These are phyloP conservation scores for Mycena vitilis DNA, from an alignment of 768 basidiomycete species.

Conservation along the genomic window DNA sequence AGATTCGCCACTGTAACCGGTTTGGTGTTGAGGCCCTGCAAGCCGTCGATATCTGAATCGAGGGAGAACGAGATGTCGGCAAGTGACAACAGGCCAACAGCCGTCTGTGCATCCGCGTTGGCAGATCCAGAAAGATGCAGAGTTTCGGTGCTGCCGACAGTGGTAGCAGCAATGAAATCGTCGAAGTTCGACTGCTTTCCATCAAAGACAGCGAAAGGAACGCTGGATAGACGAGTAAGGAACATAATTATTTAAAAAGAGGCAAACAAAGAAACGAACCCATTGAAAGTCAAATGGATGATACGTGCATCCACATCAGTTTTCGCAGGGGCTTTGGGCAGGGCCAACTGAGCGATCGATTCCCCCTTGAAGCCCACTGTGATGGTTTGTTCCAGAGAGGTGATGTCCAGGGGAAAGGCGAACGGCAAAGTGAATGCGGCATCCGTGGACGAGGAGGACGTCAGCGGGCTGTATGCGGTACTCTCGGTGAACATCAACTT, in stretches of 20 bases:
- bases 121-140: constrained; percentile 66
- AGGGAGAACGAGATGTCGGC: constrained; percentile 70
- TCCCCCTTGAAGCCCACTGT: constrained; percentile 62
- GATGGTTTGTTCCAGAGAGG: constrained; percentile 69
- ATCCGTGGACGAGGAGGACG: constrained; percentile 69
- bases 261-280: constrained; percentile 11
- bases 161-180: constrained; percentile 71
- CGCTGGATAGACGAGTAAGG: constrained; percentile 39
- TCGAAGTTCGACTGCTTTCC: constrained; percentile 65
- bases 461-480: constrained; percentile 67
- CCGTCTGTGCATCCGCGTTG: constrained; percentile 70
- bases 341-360: constrained; percentile 68
- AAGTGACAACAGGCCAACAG: constrained; percentile 71
- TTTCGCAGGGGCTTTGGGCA: constrained; percentile 66
- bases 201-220: constrained; percentile 68
- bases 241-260: neutral
- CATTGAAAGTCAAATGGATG: constrained; percentile 68
- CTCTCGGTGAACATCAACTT: constrained; percentile 66
- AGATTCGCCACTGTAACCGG: constrained; percentile 68
- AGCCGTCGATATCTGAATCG: constrained; percentile 65
- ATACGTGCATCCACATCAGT: constrained; percentile 74
- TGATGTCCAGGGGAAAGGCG: constrained; percentile 75
- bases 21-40: constrained; percentile 71
- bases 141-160: constrained; percentile 56
- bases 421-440: constrained; percentile 78